A percentile compares a stretch with the other conserved stretches of the same genome.
Conservation (phyloP, 2,329 filamentous ascomycete genomes). For the Apiospora marii region DNA sequence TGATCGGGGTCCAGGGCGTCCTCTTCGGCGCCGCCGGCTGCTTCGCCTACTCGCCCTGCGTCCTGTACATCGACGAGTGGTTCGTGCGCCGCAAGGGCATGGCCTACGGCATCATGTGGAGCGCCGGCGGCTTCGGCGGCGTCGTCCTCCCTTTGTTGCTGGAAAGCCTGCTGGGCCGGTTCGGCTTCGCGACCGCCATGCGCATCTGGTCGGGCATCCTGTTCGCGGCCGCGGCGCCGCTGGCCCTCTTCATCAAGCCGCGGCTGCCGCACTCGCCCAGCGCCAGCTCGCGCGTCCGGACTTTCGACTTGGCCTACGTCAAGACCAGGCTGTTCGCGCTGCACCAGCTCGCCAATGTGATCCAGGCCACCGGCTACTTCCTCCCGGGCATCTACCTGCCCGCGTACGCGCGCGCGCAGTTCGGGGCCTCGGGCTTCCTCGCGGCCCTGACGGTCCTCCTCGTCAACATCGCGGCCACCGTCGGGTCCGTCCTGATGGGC, state of each 20-base stretch:
- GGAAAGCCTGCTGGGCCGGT: slow-evolving; percentile 56
- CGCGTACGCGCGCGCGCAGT: slow-evolving; percentile 37
- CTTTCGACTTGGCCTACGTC: slow-evolving; percentile 59
- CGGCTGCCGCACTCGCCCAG: slow-evolving; percentile 52
- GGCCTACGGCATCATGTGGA: slow-evolving; percentile 71
- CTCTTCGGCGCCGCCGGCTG: slow-evolving; percentile 67
- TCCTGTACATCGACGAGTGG: slow-evolving; percentile 62
- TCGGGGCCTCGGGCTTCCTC: slow-evolving; percentile 5
- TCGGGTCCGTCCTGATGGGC: slow-evolving; percentile 64
- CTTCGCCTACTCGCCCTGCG: slow-evolving; percentile 58
- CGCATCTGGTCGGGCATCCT: slow-evolving; percentile 61
- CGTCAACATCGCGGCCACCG: slow-evolving; percentile 57
- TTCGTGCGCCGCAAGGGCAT: slow-evolving; percentile 65
- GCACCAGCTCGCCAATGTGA: slow-evolving; percentile 64
- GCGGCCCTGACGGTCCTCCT: slow-evolving; percentile 39
- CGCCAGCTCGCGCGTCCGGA: slow-evolving; percentile 39
- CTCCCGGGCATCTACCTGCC: not conserved
- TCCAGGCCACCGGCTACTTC: slow-evolving; percentile 67
- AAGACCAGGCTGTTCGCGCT: slow-evolving; percentile 61
- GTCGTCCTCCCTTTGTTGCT: slow-evolving; percentile 61
- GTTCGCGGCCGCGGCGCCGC: slow-evolving; percentile 63
- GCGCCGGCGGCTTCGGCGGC: slow-evolving; percentile 59
- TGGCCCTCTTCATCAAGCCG: slow-evolving; percentile 64
- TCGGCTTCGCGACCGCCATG: slow-evolving; percentile 61
- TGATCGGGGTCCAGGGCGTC: slow-evolving; percentile 68